Base-by-base conservation (phyloP, 257 asterid genomes). In the Prunella vulgaris region DNA sequence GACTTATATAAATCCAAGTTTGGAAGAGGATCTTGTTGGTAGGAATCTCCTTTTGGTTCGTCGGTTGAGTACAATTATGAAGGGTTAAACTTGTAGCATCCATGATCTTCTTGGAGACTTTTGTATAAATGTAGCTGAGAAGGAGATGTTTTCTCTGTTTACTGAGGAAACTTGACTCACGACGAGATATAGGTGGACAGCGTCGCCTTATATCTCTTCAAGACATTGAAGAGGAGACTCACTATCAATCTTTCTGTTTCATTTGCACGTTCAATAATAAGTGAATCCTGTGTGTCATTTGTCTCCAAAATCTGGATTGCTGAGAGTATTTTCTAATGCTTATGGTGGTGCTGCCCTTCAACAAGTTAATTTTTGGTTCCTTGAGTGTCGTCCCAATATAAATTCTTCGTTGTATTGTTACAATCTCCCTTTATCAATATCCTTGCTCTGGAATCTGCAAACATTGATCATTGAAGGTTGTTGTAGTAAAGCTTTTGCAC, bases 291-390 rank as follows among this genome's bases (percentile, higher is more conserved):
- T n/a, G 1, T 18, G 58, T 2, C 14, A 14, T n/a, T 24, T 64
- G 17, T 53, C 59, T 0, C 33, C 27, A 15, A 32, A 44, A 5
- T 25, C 12, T 6, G 14, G 21, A 44, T n/a, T 64, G 58, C 7
- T 42, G 38, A 64, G 52, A 25, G 18, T 64, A 44, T 9, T 44
- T 20, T 64, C 7, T 0, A 0, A 5, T 1, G 12, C 20, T 9
- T 33, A 38, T 40, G 56, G 17, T 6, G 56, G 7, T 3, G 6
- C 38, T 9, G 20, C 51, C 9, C 37, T 64, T 14, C 24, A 64
- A 51, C 69, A 14, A 13, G 57, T 64, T 64, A 64, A 64, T 42
- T 8, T 64, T 7, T 40, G 69, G n/a, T 64, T 40, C 38, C 69
- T 64, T 21, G 33, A 7, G 1, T 20, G 9, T 2, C 1, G 0